These are phyloP conservation scores for Boletus patriciae DNA, from an alignment of 768 basidiomycete genomes.

Conservation along the genomic window DNA sequence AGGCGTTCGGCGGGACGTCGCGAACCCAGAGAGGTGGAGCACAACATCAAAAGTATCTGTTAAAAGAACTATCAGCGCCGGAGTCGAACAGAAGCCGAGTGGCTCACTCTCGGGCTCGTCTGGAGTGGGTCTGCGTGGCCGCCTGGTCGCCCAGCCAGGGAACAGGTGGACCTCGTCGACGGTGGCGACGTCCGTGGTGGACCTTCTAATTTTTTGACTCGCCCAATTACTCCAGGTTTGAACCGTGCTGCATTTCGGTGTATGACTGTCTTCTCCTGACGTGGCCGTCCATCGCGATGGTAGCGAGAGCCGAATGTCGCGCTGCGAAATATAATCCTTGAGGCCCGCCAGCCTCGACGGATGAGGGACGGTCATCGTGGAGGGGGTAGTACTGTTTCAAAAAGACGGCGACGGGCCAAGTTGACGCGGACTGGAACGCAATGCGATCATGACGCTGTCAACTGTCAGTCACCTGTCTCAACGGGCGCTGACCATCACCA, in stretches of 20 bases:
- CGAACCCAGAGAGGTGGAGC: slow-evolving; percentile 77
- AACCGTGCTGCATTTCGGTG: slow-evolving; percentile 21
- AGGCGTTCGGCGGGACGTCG: slow-evolving; percentile 55
- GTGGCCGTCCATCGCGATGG: slow-evolving; percentile 17
- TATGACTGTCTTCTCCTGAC: slow-evolving; percentile 23
- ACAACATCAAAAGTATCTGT: slow-evolving; percentile 66
- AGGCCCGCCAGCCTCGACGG: slow-evolving; percentile 38
- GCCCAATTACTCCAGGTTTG: slow-evolving; percentile 66
- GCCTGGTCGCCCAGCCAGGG: slow-evolving; percentile 77
- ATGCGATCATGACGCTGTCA: slow-evolving; percentile 13
- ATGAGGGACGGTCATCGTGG: slow-evolving; percentile 30
- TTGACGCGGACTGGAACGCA: slow-evolving; percentile 6
- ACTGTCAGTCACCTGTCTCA: too few species aligned
- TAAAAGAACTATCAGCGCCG: neutral
- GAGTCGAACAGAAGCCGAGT: neutral
- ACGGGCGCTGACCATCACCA: neutral
- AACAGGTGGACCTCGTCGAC: slow-evolving; percentile 60
- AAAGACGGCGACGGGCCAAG: neutral
- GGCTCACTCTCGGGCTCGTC: slow-evolving; percentile 29
- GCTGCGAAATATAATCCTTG: slow-evolving; percentile 51
- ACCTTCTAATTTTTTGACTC: slow-evolving; percentile 50
- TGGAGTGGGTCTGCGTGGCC: slow-evolving; percentile 36
- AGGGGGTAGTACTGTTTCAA: slow-evolving; percentile 8
- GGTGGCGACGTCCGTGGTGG: slow-evolving; percentile 22
- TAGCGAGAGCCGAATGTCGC: slow-evolving; percentile 38